Conservation (phyloP, 768 basidiomycete species). For the Pleurotus tuber-regium region DNA sequence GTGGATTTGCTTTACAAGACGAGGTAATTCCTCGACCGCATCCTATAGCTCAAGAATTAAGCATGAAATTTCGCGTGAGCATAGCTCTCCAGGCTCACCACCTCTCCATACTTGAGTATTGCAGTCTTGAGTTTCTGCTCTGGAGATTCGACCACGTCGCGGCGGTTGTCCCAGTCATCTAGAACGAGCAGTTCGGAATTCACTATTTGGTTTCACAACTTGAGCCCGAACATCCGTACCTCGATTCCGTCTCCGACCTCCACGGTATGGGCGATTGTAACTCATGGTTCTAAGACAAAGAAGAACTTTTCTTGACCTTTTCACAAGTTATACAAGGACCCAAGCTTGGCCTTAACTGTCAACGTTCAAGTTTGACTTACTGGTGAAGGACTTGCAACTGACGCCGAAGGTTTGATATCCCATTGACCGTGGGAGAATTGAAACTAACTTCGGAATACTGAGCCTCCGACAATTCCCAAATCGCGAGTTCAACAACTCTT, state of each 20-base stretch:
- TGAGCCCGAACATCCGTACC: conserved; percentile 38
- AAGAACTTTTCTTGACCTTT: neutral
- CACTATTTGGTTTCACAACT: conserved; percentile 12
- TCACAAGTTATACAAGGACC: too few species aligned
- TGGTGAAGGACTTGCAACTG: neutral
- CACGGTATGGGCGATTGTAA: conserved; percentile 46
- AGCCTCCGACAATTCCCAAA: neutral
- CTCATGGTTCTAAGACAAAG: conserved; percentile 44
- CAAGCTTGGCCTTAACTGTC: conserved; percentile 8
- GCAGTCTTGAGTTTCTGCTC: conserved; percentile 66
- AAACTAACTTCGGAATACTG: neutral
- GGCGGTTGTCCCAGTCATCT: conserved; percentile 71
- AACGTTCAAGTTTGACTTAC: conserved; percentile 14
- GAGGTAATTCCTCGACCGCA: conserved; percentile 63
- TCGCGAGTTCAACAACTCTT: neutral
- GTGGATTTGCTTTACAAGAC: conserved; percentile 62
- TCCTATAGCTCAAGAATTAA: conserved; percentile 44
- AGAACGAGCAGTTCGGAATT: conserved; percentile 17
- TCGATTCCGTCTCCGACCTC: conserved; percentile 49
- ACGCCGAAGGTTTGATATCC: neutral
- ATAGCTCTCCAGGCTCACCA: conserved; percentile 46
- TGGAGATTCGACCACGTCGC: conserved; percentile 64
- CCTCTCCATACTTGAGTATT: conserved; percentile 78
- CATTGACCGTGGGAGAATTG: neutral
- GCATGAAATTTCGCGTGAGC: neutral